Conservation (phyloP, 306 rosid genomes). For the Fagus sylvatica region DNA sequence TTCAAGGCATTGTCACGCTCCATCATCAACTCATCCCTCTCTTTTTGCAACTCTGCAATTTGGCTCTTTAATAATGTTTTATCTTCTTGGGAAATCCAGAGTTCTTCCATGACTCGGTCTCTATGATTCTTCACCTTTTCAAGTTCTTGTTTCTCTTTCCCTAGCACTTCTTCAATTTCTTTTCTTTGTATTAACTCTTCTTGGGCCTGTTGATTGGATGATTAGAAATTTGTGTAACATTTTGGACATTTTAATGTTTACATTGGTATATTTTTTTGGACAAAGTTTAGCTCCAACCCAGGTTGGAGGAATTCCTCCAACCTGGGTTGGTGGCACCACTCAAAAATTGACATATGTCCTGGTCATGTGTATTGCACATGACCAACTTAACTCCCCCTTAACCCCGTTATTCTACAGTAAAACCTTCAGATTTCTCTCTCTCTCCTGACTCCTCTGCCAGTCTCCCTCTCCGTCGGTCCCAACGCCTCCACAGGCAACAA, state of each 20-base stretch:
- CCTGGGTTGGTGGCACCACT: too few species aligned
- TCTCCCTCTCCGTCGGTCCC: too few species aligned
- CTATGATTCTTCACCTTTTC: constrained; percentile 44
- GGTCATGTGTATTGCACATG: too few species aligned
- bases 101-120: constrained; percentile 50
- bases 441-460: too few species aligned
- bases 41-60: constrained; percentile 51
- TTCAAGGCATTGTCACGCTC: constrained; percentile 59
- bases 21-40: constrained; percentile 60
- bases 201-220: constrained; percentile 60
- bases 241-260: background rate
- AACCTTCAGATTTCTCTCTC: too few species aligned
- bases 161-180: constrained; percentile 58
- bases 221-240: constrained; percentile 1
- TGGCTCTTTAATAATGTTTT: constrained; percentile 51
- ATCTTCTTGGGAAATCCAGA: constrained; percentile 49
- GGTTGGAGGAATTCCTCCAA: too few species aligned
- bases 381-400: too few species aligned
- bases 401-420: too few species aligned
- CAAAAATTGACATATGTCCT: too few species aligned
- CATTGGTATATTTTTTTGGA: too few species aligned
- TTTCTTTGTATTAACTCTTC: constrained; percentile 64
- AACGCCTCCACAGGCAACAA: too few species aligned
- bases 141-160: constrained; percentile 49
- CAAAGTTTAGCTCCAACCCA: too few species aligned